These are phyloP conservation scores for Ophiostoma novo-ulmi DNA, from an alignment of 2,329 filamentous ascomycete genomes.

Conservation along the genomic window DNA sequence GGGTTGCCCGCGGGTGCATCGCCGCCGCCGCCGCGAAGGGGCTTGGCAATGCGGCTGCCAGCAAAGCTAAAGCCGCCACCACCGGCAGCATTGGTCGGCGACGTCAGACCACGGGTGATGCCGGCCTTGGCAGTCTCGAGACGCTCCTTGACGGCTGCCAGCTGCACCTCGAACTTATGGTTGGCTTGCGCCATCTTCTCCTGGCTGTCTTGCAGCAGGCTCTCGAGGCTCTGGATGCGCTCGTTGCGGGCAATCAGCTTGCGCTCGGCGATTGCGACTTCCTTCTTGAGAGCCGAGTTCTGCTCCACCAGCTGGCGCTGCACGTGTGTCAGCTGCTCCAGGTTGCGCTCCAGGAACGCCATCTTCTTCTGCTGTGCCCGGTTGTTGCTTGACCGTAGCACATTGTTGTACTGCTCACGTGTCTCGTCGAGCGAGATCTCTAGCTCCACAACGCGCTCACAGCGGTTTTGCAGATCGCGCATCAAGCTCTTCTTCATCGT, in stretches of 20 bases:
- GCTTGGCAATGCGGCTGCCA: conserved; percentile 65
- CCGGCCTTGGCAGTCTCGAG: conserved; percentile 92
- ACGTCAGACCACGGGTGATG: conserved; percentile 74
- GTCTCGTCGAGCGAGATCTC: conserved; percentile 98
- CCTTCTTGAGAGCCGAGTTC: conserved; percentile 95
- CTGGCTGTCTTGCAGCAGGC: conserved; percentile 89
- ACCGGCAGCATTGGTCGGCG: conserved; percentile 42
- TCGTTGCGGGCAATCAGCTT: conserved; percentile 96
- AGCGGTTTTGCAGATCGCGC: conserved; percentile 96
- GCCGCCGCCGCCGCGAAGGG: conserved; percentile 57
- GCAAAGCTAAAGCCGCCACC: conserved; percentile 66
- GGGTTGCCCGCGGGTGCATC: conserved; percentile 45
- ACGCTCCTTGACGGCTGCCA: conserved; percentile 94
- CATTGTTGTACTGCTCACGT: conserved; percentile 98
- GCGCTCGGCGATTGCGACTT: conserved; percentile 95
- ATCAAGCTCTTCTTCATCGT: conserved; percentile 99
- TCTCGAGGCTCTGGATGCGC: conserved; percentile 90
- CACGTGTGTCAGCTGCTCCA: conserved; percentile 95
- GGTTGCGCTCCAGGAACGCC: conserved; percentile 96
- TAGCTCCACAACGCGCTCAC: conserved; percentile 94
- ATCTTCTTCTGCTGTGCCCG: conserved; percentile 99
- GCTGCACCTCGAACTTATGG: conserved; percentile 97
- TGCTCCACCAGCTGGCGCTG: conserved; percentile 97
- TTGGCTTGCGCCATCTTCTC: conserved; percentile 97
- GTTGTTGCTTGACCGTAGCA: conserved; percentile 93